phyloP scores from a whole-genome alignment of 768 basidiomycete genomes.

The Lentinula boryana region DNA sequence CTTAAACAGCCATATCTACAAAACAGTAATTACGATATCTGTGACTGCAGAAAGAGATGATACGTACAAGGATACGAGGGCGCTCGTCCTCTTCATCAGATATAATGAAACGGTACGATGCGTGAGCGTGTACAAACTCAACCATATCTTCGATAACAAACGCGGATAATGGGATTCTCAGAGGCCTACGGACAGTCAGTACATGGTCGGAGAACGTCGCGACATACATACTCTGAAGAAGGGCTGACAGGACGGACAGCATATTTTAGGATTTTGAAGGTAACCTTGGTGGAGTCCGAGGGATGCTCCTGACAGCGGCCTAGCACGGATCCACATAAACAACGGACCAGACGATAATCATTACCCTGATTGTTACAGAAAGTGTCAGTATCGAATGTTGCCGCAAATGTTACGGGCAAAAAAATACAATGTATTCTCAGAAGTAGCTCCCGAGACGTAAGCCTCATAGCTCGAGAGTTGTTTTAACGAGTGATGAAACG shows the following conservation, averaged over 20 bases:
- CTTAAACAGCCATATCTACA: constrained; percentile 92
- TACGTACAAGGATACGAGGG: constrained; percentile 70
- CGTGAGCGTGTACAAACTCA: constrained; percentile 88
- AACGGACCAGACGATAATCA: constrained; percentile 62
- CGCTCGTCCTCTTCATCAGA: constrained; percentile 83
- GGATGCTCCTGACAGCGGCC: constrained; percentile 62
- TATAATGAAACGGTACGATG: constrained; percentile 87
- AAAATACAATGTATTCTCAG: constrained; percentile 60
- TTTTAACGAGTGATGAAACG: constrained; percentile 55
- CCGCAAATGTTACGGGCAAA: no score
- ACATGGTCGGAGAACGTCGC: constrained; percentile 1
- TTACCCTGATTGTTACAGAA: constrained; percentile 40
- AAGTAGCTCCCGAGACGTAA: constrained; percentile 83
- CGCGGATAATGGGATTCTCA: constrained; percentile 66
- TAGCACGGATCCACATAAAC: constrained; percentile 78
- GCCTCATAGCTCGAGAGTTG: constrained; percentile 82
- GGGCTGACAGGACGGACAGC: constrained; percentile 69
- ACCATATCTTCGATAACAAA: constrained; percentile 89
- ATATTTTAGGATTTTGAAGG: constrained; percentile 78
- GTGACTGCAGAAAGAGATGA: not conserved
- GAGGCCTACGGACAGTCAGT: constrained; percentile 22
- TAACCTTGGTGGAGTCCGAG: constrained; percentile 22
- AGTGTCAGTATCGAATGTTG: constrained; percentile 11
- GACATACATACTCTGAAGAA: constrained; percentile 51
- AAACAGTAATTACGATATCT: not conserved